phyloP scores from a whole-genome alignment of 768 basidiomycete genomes.

The Amanita inopinata region DNA sequence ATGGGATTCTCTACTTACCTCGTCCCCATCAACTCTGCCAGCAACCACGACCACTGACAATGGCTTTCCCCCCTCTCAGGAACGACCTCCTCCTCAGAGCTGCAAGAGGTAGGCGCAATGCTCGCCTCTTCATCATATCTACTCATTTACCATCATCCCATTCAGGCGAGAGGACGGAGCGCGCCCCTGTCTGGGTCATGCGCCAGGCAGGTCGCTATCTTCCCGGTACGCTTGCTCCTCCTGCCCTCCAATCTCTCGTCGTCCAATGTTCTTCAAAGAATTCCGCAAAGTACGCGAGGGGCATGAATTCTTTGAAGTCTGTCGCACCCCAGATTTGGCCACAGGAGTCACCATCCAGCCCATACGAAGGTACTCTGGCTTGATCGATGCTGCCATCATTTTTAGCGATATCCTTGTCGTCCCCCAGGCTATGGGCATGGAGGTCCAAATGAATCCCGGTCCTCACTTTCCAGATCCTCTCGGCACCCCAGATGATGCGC shows the following conservation, averaged over 20 bases:
- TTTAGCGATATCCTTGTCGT: constrained; percentile 98
- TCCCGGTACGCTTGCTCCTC: constrained; percentile 51
- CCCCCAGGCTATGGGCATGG: constrained; percentile 97
- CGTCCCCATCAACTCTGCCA: constrained; percentile 10
- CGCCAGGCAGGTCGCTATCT: constrained; percentile 93
- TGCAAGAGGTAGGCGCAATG: constrained; percentile 47
- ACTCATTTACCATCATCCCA: background rate
- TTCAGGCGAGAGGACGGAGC: constrained; percentile 74
- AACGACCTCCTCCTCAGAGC: constrained; percentile 90
- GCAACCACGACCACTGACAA: constrained; percentile 21
- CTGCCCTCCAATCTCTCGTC: constrained; percentile 5
- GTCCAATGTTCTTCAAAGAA: constrained; percentile 37
- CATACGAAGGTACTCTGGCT: constrained; percentile 75
- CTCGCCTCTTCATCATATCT: background rate
- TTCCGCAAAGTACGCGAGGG: constrained; percentile 78
- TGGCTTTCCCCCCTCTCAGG: constrained; percentile 59
- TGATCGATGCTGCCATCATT: constrained; percentile 94
- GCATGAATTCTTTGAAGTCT: constrained; percentile 94
- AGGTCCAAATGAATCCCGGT: constrained; percentile 87
- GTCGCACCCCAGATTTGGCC: constrained; percentile 85
- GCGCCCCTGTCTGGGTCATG: constrained; percentile 99
- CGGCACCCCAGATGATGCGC: constrained; percentile 61
- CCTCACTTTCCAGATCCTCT: constrained; percentile 87
- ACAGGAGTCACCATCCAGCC: constrained; percentile 90
- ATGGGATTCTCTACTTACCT: constrained; percentile 13